phyloP scores from a whole-genome alignment of 305 asterid species.

The Fraxinus dipetala region DNA sequence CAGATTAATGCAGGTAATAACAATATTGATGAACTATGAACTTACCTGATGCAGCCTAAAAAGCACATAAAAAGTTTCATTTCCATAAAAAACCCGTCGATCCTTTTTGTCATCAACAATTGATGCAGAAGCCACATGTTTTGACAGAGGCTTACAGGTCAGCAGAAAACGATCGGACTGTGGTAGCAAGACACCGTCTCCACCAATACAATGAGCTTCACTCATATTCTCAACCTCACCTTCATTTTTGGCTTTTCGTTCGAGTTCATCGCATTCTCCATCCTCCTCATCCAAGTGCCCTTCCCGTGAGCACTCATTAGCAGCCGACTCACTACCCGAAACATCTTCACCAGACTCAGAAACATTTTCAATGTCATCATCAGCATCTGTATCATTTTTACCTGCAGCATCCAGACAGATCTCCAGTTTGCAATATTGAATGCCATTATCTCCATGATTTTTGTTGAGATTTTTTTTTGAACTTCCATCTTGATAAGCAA shows the following conservation, averaged over 20 bases:
- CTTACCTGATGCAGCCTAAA: constrained; percentile 92
- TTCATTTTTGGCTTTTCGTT: constrained; percentile 86
- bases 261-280: constrained; percentile 40
- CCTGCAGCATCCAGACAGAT: constrained; percentile 58
- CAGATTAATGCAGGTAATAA: background rate
- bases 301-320: constrained; percentile 78
- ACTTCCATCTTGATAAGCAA: constrained; percentile 47
- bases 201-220: constrained; percentile 29
- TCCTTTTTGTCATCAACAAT: constrained; percentile 40
- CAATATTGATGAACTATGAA: background rate
- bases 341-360: constrained; percentile 83
- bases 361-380: constrained; percentile 76
- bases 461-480: constrained; percentile 45
- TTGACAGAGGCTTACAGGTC: constrained; percentile 74
- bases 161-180: constrained; percentile 59
- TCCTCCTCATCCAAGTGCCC: constrained; percentile 80
- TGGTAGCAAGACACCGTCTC: constrained; percentile 47
- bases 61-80: constrained; percentile 79
- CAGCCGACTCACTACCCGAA: constrained; percentile 91
- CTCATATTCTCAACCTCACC: constrained; percentile 81
- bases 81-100: constrained; percentile 70
- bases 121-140: constrained; percentile 50
- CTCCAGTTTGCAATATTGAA: constrained; percentile 46
- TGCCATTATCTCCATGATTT: constrained; percentile 33
- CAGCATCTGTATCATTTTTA: constrained; percentile 74